Base-by-base conservation (phyloP, 2,329 filamentous ascomycete genomes). In the Gremmenia infestans region DNA sequence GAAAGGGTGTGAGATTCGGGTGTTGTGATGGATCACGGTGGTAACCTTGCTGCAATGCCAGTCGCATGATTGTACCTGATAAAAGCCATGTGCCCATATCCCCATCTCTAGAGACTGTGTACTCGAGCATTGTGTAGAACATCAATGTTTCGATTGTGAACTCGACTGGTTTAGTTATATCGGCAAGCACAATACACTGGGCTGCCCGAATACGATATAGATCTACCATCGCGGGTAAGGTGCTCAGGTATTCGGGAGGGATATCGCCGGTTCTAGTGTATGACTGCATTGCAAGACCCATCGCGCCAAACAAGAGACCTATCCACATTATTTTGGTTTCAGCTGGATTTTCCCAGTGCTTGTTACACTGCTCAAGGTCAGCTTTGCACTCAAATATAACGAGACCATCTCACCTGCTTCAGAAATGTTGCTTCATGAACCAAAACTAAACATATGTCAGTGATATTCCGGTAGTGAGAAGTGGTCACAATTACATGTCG, bases 31-130 rank as follows among this genome's bases (percentile, higher is more conserved):
- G 78, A 61, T 83, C 81, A 17, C 81, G 78, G 64, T 83, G 81
- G n/a, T 81, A 72, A 12, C 81, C 81, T 76, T 82, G 80, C 65
- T 81, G 81, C 48, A 83, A 68, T 72, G 82, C 80, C 2, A 83
- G 67, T 9, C 80, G 76, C 51, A 82, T 72, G 45, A 76, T 72
- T 3, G 78, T 75, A 6, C 75, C 75, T 0, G 74, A 76, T 9
- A 83, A 68, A 28, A 83, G 65, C 63, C 80, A 83, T 62, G 77
- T 80, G 56, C 77, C 77, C 70, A 79, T 79, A 65, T 82, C 79
- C n/a, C 75, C 75, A n/a, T 75, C 73, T 23, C 75, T 72, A 64
- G 77, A 78, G 50, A 49, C 46, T 4, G 47, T 15, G 36, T 65
- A 65, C 36, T 66, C 61, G 77, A 55, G 76, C 68, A 50, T 80